These are phyloP conservation scores for Paecilomyces sp. DNA, from an alignment of 2,329 filamentous ascomycete genomes.

Conservation along the genomic window DNA sequence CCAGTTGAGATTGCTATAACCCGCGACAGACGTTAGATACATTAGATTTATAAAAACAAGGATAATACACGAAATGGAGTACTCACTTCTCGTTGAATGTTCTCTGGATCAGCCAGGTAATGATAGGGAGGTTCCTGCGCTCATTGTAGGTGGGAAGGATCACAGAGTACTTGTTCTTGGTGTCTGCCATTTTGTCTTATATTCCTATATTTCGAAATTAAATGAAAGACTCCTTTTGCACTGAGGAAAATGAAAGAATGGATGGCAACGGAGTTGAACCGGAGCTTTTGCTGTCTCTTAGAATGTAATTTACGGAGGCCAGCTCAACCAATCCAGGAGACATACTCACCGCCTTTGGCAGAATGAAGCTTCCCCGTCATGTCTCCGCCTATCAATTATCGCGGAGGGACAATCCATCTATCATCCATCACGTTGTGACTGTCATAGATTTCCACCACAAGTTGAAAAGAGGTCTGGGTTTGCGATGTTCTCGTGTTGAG, in stretches of 20 bases:
- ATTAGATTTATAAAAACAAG: too few relatives aligned
- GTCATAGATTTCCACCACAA: background rate
- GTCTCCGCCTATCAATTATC: slow-evolving; percentile 16
- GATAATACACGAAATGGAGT: background rate
- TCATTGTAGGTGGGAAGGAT: slow-evolving; percentile 99
- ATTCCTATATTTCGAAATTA: background rate
- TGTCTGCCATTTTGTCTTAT: slow-evolving; percentile 24
- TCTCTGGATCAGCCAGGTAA: slow-evolving; percentile 86
- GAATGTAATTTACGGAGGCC: slow-evolving; percentile 13
- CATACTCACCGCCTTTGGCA: slow-evolving; percentile 19
- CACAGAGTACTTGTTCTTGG: slow-evolving; percentile 82
- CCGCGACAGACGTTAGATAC: too few relatives aligned
- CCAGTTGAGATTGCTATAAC: slow-evolving; percentile 77
- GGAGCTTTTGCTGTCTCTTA: slow-evolving; percentile 14
- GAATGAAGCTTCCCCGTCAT: slow-evolving; percentile 8
- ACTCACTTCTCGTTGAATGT: slow-evolving; percentile 82
- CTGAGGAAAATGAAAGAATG: background rate
- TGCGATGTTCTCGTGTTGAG: background rate
- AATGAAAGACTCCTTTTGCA: background rate
- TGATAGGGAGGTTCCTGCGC: slow-evolving; percentile 91
- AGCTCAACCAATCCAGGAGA: slow-evolving; percentile 20
- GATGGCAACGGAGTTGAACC: slow-evolving; percentile 1
- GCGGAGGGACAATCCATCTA: background rate
- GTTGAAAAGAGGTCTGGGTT: background rate
- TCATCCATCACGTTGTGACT: background rate